A percentile compares a stretch with the other conserved stretches of the same genome.
These are phyloP conservation scores for Nakazawaea ambrosiae DNA, from an alignment of 805 yeast species.

Conservation along the genomic window DNA sequence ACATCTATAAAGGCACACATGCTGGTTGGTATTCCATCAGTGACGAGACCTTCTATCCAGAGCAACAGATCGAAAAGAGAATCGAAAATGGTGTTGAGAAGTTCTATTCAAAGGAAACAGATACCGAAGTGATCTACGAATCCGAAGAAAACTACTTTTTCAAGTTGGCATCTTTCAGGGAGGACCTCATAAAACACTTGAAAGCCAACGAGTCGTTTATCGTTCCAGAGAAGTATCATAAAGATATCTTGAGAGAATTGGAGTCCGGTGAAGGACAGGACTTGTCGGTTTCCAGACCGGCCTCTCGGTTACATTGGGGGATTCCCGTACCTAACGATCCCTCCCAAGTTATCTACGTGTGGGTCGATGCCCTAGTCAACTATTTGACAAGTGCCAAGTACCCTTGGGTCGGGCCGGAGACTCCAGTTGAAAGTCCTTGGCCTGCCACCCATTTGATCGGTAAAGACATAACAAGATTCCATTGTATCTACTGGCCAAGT, in stretches of 20 bases:
- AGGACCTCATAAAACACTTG: slow-evolving; percentile 41
- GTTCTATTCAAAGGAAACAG: slow-evolving; percentile 56
- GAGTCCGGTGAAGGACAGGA: slow-evolving; percentile 44
- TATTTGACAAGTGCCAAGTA: slow-evolving; percentile 72
- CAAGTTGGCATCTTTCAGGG: slow-evolving; percentile 55
- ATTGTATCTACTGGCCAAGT: slow-evolving; percentile 91
- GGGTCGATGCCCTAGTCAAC: slow-evolving; percentile 93
- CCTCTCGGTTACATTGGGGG: slow-evolving; percentile 79
- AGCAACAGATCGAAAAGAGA: slow-evolving; percentile 51
- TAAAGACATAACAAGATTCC: slow-evolving; percentile 85
- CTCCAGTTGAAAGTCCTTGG: slow-evolving; percentile 17
- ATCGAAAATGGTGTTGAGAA: slow-evolving; percentile 24
- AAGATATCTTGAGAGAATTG: slow-evolving; percentile 53
- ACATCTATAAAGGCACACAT: slow-evolving; percentile 77
- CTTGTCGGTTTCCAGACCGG: slow-evolving; percentile 83
- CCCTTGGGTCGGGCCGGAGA: slow-evolving; percentile 25
- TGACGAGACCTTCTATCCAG: slow-evolving; percentile 93
- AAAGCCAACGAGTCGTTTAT: slow-evolving; percentile 51
- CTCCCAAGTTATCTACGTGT: slow-evolving; percentile 80
- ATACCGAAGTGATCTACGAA: slow-evolving; percentile 67
- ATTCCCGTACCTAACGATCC: slow-evolving; percentile 78
- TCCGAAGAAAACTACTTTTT: slow-evolving; percentile 87
- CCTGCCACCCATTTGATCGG: slow-evolving; percentile 77
- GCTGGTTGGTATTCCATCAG: slow-evolving; percentile 92
- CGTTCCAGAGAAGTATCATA: slow-evolving; percentile 53